These are phyloP conservation scores for Vachellia collinsii DNA, from an alignment of 306 rosid species.

Conservation along the genomic window DNA sequence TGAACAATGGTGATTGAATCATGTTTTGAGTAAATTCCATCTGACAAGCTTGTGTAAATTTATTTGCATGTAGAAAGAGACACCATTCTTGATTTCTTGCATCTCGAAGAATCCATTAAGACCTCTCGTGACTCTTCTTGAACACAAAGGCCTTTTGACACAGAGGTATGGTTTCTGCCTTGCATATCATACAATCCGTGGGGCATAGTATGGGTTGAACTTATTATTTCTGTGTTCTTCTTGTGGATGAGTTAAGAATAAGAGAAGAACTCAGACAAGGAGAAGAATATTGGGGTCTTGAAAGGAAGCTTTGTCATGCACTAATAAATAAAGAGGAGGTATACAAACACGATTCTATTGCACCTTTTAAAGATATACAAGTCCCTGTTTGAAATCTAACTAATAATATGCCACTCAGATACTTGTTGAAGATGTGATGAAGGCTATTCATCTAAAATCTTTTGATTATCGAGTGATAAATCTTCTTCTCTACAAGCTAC, in stretches of 20 bases:
- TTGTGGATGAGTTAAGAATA: conserved; percentile 55
- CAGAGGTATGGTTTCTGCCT: conserved; percentile 52
- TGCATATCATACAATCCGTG: conserved; percentile 19
- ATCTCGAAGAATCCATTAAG: conserved; percentile 51
- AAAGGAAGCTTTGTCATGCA: conserved; percentile 85
- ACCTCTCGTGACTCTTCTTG: conserved; percentile 59
- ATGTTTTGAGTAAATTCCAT: conserved; percentile 33
- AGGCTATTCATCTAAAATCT: conserved; percentile 79
- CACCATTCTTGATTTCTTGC: conserved; percentile 41
- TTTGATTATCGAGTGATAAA: conserved; percentile 89
- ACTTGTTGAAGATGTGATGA: conserved; percentile 75
- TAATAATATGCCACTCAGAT: conserved; percentile 52
- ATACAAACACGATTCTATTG: conserved; percentile 19
- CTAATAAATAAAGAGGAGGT: conserved; percentile 61
- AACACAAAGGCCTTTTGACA: conserved; percentile 62
- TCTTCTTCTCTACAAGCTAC: conserved; percentile 86
- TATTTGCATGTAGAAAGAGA: conserved; percentile 50
- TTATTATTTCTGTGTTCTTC: conserved; percentile 30
- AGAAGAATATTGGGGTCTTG: conserved; percentile 88
- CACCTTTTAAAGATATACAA: neutral
- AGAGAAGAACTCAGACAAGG: conserved; percentile 72
- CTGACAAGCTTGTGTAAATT: conserved; percentile 9
- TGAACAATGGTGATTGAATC: conserved; percentile 24
- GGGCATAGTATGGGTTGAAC: conserved; percentile 19
- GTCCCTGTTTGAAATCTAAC: conserved; percentile 33